phyloP scores from a whole-genome alignment of 2,329 filamentous ascomycete species.

The Phoma herbarum region DNA sequence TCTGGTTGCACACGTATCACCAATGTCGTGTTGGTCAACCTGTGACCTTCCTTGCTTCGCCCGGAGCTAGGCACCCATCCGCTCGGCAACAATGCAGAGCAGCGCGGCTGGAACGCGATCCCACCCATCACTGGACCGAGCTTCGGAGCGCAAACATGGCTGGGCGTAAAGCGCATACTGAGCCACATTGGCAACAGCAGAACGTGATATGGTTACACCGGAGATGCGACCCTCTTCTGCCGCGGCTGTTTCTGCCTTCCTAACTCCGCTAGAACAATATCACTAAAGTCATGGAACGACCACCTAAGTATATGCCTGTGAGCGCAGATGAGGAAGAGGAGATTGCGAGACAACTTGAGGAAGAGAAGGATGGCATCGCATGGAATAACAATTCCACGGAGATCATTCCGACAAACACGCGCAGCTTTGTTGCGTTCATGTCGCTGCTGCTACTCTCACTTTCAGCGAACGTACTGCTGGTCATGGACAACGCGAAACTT shows the following conservation, averaged over 20 bases:
- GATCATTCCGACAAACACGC: conserved; percentile 39
- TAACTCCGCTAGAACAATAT: conserved; percentile 16
- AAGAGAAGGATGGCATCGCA: conserved; percentile 35
- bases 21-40: conserved; percentile 26
- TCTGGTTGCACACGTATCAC: conserved; percentile 37
- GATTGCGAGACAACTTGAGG: conserved; percentile 26
- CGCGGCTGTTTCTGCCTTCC: conserved; percentile 17
- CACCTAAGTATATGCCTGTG: conserved; percentile 38
- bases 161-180: conserved; percentile 13
- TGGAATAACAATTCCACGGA: conserved; percentile 39
- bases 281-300: conserved; percentile 32
- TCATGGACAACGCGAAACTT: conserved; percentile 39
- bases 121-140: conserved; percentile 39
- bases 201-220: conserved; percentile 17
- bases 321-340: conserved; percentile 37
- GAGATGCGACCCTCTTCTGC: conserved; percentile 18
- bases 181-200: conserved; percentile 16
- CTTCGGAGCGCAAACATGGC: conserved; percentile 26
- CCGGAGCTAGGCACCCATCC: conserved; percentile 14
- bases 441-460: conserved; percentile 43
- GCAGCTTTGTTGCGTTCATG: conserved; percentile 39
- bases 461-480: conserved; percentile 40
- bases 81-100: conserved; percentile 23
- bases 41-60: conserved; percentile 38
- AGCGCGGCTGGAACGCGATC: conserved; percentile 21